phyloP scores from a whole-genome alignment of 2,329 filamentous ascomycete genomes.

The Microcyclosporella mali region DNA sequence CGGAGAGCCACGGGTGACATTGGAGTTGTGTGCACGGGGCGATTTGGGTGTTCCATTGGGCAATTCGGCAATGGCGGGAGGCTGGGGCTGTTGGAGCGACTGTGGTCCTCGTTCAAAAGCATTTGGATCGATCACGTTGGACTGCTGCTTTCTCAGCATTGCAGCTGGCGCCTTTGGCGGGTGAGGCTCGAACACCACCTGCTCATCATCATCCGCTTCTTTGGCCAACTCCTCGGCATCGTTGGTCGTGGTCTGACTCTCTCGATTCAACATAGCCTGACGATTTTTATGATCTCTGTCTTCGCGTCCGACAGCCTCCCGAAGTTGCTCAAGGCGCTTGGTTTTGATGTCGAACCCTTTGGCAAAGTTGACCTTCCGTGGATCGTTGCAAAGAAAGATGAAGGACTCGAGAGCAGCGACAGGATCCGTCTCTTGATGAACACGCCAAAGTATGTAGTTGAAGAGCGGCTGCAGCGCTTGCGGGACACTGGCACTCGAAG shows the following conservation, averaged over 20 bases:
- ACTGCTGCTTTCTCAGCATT: constrained; percentile 24
- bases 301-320: constrained; percentile 44
- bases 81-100: constrained; percentile 16
- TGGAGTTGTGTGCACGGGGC: constrained; percentile 9
- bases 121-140: constrained; percentile 42
- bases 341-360: constrained; percentile 46
- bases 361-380: constrained; percentile 40
- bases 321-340: constrained; percentile 46
- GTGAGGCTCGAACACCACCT: constrained; percentile 22
- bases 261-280: constrained; percentile 24
- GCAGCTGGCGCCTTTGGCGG: constrained; percentile 29
- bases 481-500: constrained; percentile 33
- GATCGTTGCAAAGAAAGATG: constrained; percentile 48
- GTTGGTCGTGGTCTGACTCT: constrained; percentile 14
- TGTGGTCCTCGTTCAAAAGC: constrained; percentile 40
- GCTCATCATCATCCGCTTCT: constrained; percentile 16
- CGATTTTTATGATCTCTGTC: constrained; percentile 42
- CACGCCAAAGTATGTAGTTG: constrained; percentile 48
- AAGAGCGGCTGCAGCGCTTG: constrained; percentile 41
- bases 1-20: constrained; percentile 12
- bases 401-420: constrained; percentile 45
- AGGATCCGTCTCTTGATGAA: constrained; percentile 45
- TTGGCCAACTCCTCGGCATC: constrained; percentile 1
- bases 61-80: constrained; percentile 4
- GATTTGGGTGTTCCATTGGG: constrained; percentile 13